phyloP scores from a whole-genome alignment of 495 filamentous ascomycete genomes.

The Xanthoparmelia taractica region DNA sequence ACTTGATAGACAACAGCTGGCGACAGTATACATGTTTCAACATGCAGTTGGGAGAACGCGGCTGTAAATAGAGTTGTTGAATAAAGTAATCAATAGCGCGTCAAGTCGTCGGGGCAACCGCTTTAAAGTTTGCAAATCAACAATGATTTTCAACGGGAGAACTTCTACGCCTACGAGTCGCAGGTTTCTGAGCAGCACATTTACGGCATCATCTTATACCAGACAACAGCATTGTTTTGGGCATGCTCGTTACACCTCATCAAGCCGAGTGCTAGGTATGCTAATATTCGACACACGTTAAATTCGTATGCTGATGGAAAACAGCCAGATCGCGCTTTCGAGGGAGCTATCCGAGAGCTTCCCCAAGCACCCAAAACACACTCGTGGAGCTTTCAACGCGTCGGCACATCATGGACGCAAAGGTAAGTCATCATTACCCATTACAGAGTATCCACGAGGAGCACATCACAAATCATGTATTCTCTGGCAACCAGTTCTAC shows the following conservation, averaged over 20 bases:
- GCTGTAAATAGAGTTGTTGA: neutral
- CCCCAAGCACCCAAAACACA: conserved; percentile 1
- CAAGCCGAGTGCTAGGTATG: neutral
- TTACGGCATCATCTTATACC: neutral
- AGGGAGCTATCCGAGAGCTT: conserved; percentile 7
- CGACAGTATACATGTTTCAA: neutral
- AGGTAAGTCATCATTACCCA: conserved; percentile 25
- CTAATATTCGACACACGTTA: neutral
- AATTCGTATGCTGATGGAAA: neutral
- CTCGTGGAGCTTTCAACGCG: conserved; percentile 16
- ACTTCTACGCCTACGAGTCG: neutral
- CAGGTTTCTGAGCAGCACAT: neutral
- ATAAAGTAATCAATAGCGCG: neutral
- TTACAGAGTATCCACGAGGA: neutral
- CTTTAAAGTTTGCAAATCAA: neutral
- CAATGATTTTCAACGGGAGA: neutral
- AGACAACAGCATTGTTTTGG: neutral
- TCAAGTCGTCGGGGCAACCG: neutral
- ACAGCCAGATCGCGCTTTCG: conserved; percentile 4
- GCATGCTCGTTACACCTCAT: neutral
- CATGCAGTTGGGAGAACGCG: neutral
- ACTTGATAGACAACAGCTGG: neutral
- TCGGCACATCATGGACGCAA: conserved; percentile 34
- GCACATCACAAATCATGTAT: neutral
- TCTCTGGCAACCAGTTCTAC: neutral